These are phyloP conservation scores for Colletotrichum eleusines DNA, from an alignment of 2,329 filamentous ascomycete genomes.

Conservation along the genomic window DNA sequence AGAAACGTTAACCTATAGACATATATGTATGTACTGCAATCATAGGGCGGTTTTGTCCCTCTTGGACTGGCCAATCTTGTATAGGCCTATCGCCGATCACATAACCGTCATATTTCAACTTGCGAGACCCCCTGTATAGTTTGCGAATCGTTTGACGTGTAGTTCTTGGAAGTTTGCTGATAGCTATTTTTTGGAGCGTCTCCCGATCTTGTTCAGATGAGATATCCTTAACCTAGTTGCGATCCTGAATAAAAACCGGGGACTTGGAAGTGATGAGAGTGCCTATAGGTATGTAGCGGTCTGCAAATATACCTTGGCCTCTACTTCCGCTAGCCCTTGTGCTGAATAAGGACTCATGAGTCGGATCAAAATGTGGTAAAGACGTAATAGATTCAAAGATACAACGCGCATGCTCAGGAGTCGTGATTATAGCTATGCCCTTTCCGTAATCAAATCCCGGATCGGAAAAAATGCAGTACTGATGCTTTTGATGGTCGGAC, in stretches of 20 bases:
- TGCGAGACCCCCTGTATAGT: not conserved
- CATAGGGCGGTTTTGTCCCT: not conserved
- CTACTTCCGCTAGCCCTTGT: not conserved
- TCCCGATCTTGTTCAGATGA: not conserved
- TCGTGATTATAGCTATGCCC: conserved; percentile 20
- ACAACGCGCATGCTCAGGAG: conserved; percentile 3
- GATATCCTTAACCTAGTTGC: not conserved
- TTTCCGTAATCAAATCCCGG: conserved; percentile 9
- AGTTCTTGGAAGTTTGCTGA: not conserved
- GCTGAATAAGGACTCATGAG: not conserved
- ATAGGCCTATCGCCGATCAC: not conserved
- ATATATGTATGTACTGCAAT: conserved; percentile 14
- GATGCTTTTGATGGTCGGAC: not conserved
- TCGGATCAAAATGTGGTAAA: rapidly evolving
- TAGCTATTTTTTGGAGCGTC: not conserved
- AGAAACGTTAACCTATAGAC: not conserved
- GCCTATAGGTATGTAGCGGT: not conserved
- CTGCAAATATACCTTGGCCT: conserved; percentile 14
- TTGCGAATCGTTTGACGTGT: not conserved
- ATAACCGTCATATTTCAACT: conserved; percentile 8
- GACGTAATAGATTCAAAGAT: not conserved
- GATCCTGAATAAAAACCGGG: conserved; percentile 3
- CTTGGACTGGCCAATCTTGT: not conserved
- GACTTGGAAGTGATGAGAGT: conserved; percentile 3
- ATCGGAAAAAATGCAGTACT: conserved; percentile 18